Conservation (phyloP, 1,284 basidiomycete species). For the Rugiboletus extremiorientalis region DNA sequence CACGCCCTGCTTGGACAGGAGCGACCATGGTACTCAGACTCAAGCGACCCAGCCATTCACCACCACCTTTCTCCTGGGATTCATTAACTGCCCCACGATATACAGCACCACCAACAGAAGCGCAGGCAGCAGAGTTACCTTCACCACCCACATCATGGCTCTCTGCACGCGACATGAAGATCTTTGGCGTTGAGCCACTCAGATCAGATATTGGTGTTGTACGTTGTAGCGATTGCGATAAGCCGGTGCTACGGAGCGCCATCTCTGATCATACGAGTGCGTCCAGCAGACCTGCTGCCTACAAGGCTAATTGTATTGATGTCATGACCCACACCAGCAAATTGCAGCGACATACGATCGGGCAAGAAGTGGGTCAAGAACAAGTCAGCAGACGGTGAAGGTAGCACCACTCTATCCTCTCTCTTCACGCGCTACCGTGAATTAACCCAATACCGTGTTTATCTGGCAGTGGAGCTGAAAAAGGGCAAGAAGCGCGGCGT, state of each 20-base stretch:
- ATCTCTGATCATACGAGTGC: conserved; percentile 74
- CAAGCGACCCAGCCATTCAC: conserved; percentile 44
- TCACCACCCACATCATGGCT: conserved; percentile 83
- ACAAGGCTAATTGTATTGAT: background rate
- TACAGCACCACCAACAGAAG: conserved; percentile 18
- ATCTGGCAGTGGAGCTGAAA: conserved; percentile 28
- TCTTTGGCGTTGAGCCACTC: conserved; percentile 78
- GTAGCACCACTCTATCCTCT: conserved; percentile 33
- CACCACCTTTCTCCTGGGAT: conserved; percentile 59
- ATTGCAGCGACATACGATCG: conserved; percentile 33
- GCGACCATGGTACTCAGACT: conserved; percentile 57
- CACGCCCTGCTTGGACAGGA: background rate
- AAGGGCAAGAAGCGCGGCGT: conserved; percentile 72
- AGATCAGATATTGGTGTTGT: conserved; percentile 68
- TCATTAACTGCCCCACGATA: conserved; percentile 40
- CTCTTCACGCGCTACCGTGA: conserved; percentile 2
- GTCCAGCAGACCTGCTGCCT: conserved; percentile 21
- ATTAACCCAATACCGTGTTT: conserved; percentile 9
- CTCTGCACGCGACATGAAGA: conserved; percentile 82
- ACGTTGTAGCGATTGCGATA: conserved; percentile 76
- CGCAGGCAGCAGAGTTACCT: conserved; percentile 42
- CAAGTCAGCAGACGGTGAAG: conserved; percentile 44
- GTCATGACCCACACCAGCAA: conserved; percentile 20
- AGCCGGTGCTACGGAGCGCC: conserved; percentile 75
- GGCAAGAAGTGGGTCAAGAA: conserved; percentile 36